Evolutionary conservation across 2,329 filamentous ascomycete species (phyloP).

Genomic region (Zasmidium cellare): DNA sequence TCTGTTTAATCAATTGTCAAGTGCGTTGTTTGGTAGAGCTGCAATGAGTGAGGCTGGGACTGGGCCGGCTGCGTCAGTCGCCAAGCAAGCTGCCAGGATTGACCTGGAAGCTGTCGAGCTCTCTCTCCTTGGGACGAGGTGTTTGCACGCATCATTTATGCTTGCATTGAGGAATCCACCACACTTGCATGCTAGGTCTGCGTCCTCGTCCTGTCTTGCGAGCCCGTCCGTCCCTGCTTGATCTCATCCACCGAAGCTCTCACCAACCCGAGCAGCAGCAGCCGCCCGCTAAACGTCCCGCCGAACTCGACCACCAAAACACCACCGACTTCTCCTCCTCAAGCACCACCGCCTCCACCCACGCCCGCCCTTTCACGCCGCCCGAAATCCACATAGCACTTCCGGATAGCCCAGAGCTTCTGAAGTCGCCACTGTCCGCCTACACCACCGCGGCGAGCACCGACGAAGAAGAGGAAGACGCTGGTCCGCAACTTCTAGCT

Average conservation of each 20-base stretch:
- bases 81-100: background rate
- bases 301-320: background rate
- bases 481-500: slow-evolving; percentile 10
- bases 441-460: slow-evolving; percentile 7
- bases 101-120: background rate
- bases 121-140: background rate
- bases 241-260: slow-evolving; percentile 57
- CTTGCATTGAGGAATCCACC: background rate
- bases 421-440: slow-evolving; percentile 7
- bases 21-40: background rate
- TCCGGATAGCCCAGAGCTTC: slow-evolving; percentile 17
- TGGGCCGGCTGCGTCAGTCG: background rate
- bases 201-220: slow-evolving; percentile 60
- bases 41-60: no score
- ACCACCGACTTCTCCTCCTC: slow-evolving; percentile 15
- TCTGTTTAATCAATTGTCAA: background rate
- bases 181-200: slow-evolving; percentile 49
- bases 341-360: background rate
- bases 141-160: background rate
- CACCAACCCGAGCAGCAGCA: slow-evolving; percentile 18
- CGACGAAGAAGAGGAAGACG: slow-evolving; percentile 13
- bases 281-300: background rate
- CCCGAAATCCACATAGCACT: slow-evolving; percentile 20
- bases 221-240: slow-evolving; percentile 62
- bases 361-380: slow-evolving; percentile 13